Percentiles rank a stretch among this genome's conserved stretches.
Evolutionary conservation across 225 moss, liverwort and hornwort genomes (phyloP).

Genomic region (Marchantia polymorpha): DNA sequence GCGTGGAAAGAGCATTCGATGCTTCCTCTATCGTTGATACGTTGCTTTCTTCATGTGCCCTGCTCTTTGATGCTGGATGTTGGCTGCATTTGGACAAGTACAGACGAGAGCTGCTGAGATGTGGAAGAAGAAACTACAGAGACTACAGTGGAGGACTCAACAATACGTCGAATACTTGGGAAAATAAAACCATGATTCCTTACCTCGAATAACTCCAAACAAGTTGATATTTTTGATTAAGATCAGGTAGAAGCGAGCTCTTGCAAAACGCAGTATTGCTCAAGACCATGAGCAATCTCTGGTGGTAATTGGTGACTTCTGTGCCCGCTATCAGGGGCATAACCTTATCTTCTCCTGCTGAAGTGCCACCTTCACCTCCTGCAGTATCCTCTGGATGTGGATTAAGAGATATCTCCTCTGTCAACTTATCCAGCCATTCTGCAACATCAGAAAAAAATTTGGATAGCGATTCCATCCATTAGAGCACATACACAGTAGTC

Average conservation of each 20-base stretch:
- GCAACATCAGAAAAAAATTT: constrained; percentile 1
- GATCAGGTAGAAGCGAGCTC: constrained; percentile 60
- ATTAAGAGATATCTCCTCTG: constrained; percentile 61
- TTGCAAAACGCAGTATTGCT: constrained; percentile 92
- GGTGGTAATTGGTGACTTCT: constrained; percentile 75
- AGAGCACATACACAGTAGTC: too few species aligned
- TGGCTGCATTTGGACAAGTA: constrained; percentile 20
- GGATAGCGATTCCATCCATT: not conserved
- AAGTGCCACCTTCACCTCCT: constrained; percentile 38
- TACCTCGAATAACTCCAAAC: constrained; percentile 76
- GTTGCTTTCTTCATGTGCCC: constrained; percentile 49
- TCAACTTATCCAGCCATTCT: constrained; percentile 86
- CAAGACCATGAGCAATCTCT: constrained; percentile 84
- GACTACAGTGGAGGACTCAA: not conserved
- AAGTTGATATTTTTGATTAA: constrained; percentile 69
- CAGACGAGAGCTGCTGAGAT: not conserved
- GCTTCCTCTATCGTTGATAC: constrained; percentile 63
- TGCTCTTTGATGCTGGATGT: constrained; percentile 35
- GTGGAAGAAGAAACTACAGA: not conserved
- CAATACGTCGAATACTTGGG: not conserved
- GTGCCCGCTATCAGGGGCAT: constrained; percentile 77
- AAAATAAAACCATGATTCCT: not conserved
- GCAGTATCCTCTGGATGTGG: constrained; percentile 47
- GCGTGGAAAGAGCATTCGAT: constrained; percentile 42
- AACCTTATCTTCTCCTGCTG: constrained; percentile 51